Base-by-base conservation (phyloP, 176 grass and related monocot species). In the Echinochloa phyllopogon region DNA sequence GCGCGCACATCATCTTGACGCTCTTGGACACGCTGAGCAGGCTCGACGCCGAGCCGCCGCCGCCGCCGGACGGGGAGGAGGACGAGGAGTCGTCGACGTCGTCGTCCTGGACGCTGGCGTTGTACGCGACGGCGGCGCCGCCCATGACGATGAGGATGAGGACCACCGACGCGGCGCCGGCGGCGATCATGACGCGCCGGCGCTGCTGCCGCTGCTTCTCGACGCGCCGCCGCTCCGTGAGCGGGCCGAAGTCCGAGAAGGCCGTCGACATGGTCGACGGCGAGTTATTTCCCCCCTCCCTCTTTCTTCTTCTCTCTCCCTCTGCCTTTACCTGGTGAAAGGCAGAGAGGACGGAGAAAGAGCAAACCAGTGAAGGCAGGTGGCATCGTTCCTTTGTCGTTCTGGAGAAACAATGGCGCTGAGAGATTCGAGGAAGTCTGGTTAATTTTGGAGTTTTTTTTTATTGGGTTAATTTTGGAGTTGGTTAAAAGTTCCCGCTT, bases 201-300 rank as follows among this genome's bases (percentile, higher is more conserved):
- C 84, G 86, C 56, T 84, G 68, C 78, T 67, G 92, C 84, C 78
- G 84, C 72, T 87, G 84, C 72, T 58, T 78, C 78, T 96, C 94
- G 69, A 70, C 55, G 41, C 82, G 85, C 36, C 94, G 86, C 47
- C 91, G 88, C 87, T 96, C 89, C 6, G 89, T 89, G 6, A 96
- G 72, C 48, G 89, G 87, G 1, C 82, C 89, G 52, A 93, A 93
- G 53, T 93, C 91, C 81, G 85, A 90, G 74, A 96, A 96, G 38
- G 91, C 86, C 41, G 91, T 80, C 77, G 92, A 93, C 44, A 72
- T 85, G 75, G 72, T 20, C 78, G 69, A 64, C 73, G 77, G 15
- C 57, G 2, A 33, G 29, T 2, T 33, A 33, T 4, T 45, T 37
- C 21, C 4, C 23, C 6, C 23, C 25, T 5, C 50, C 45, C 6